A percentile compares a stretch with the other conserved stretches of the same genome.
phyloP scores from a whole-genome alignment of 1,284 basidiomycete species.

The Sanguinoderma infundibulare region DNA sequence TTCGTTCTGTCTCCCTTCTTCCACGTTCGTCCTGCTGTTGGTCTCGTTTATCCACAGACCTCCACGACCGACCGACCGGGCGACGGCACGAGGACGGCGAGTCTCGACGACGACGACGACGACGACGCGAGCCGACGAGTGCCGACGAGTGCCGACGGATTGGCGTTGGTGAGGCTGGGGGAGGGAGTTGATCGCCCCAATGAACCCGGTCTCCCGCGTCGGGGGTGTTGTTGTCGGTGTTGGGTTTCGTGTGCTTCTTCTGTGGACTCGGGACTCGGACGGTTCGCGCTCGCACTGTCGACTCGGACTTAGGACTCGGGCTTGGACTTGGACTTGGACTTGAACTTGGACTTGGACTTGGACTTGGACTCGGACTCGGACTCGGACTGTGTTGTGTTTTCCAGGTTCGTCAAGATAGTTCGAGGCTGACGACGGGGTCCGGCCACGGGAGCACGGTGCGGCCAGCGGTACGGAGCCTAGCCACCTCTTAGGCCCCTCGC shows the following conservation, averaged over 20 bases:
- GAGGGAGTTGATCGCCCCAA: conserved; percentile 8
- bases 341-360: neutral
- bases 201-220: conserved; percentile 5
- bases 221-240: neutral
- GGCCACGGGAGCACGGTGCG: neutral
- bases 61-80: neutral
- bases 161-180: conserved; percentile 7
- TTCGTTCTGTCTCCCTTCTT: neutral
- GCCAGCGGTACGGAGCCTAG: neutral
- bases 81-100: no score
- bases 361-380: neutral
- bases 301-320: no score
- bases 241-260: neutral
- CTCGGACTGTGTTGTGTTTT: neutral
- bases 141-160: conserved; percentile 1
- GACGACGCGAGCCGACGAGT: neutral
- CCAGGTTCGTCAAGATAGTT: neutral
- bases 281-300: neutral
- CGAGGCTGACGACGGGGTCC: neutral
- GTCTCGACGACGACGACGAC: neutral
- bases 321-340: no score
- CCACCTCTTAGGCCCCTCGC: neutral
- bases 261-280: neutral
- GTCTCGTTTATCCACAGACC: neutral
- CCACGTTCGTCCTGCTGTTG: neutral